Base-by-base conservation (phyloP, 2,329 filamentous ascomycete genomes). In the Stylonectria norvegica region DNA sequence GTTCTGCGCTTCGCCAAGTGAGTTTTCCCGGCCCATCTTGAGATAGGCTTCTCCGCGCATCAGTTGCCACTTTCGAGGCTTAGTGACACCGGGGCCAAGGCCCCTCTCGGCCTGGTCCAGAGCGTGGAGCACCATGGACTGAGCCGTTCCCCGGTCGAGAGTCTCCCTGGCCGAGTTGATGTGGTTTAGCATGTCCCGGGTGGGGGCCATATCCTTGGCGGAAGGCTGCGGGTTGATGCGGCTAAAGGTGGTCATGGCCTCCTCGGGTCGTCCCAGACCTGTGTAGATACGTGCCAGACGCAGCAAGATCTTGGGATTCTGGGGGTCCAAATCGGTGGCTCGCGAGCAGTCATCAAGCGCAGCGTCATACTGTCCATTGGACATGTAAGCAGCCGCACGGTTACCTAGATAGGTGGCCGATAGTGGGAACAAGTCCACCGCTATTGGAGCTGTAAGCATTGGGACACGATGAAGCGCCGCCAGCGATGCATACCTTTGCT, bases 331-430 rank as follows among this genome's bases (percentile, higher is more conserved):
- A 50, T 91, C 85, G 52, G 87, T 81, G 5, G 93, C 89, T 39
- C 76, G 79, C 57, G 81, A 83, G 67, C 88, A 93, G 67, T 98
- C 93, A 40, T 93, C 88, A 44, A 97, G 71, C 12, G 93, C 93
- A 48, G 85, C 76, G 42, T 77, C 70, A 62, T 85, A 96, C 58
- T 85, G 81, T 53, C 83, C 83, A 43, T 88, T 87, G 38, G 88
- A 88, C 75, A 98, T 95, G 70, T 87, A 89, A 23, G 93, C 93
- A 20, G 93, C 93, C 27, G 93, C 90, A 58, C 93, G 85, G 73
- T 98, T 98, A 64, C 88, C 91, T 51, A 95, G 78, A 66, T 95
- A 97, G 32, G 89, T 95, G 23, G 90, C 74, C 36, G 90, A 94
- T 56, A 83, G 76, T 38, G 90, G 90, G 58, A 91, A 83, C 48